Base-by-base conservation (phyloP, 441 rosid species). In the Adansonia grandidieri region DNA sequence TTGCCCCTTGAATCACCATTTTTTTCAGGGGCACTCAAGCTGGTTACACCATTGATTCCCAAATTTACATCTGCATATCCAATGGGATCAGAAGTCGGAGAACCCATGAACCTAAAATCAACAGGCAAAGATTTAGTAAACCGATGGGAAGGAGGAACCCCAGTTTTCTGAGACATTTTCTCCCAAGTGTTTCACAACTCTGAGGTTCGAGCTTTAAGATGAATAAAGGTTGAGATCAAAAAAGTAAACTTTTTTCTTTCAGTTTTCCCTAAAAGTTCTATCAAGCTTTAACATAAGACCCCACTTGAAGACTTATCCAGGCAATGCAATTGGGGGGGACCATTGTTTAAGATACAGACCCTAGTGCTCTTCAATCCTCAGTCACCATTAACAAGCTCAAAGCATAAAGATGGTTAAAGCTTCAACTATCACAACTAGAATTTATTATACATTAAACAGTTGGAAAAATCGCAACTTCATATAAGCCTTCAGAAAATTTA, bases 71-170 rank as follows among this genome's bases (percentile, higher is more conserved):
- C 80, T 44, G 83, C 83, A 4, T 72, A 82, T 71, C 85, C 83
- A 14, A 82, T 74, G 70, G 62, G 74, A 75, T 85, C 89, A 76
- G 93, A 85, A 71, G 65, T 56, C 14, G 87, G 85, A 17, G 91
- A 85, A 85, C 87, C 87, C 79, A 80, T 85, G 66, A 89, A 85
- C 85, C 89, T 88, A 78, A 86, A 88, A 78, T 88, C 89, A 79
- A 85, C 91, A 0, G 98, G 97, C 85, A 92, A 74, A 28, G 97
- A 92, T 85, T 91, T 87, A 85, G 92, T 89, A 10, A 88, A 84
- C 84, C 88, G 89, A 80, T 91, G 81, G 50, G 90, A 86, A 78
- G 92, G 89, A 66, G 73, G 78, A 75, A 85, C 85, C 87, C 14
- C 83, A 47, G 85, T 75, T 78, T 85, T 88, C 82, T 81, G 91